phyloP scores from a whole-genome alignment of 2,329 filamentous ascomycete species.

The Dactylellina sp. region DNA sequence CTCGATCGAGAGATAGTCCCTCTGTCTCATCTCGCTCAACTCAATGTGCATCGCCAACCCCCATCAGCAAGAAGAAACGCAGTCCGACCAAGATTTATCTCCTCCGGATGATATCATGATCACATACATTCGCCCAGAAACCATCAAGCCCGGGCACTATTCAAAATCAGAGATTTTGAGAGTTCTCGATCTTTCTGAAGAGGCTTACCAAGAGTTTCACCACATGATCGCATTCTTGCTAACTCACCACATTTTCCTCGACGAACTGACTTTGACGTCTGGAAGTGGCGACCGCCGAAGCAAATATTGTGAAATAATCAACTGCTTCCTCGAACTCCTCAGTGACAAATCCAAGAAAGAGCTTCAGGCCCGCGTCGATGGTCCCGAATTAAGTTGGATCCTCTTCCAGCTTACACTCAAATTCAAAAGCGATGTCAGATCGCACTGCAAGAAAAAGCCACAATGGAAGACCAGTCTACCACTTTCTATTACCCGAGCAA shows the following conservation, averaged over 20 bases:
- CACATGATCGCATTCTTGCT: conserved; percentile 12
- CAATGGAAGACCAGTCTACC: conserved; percentile 14
- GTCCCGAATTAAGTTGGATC: conserved; percentile 18
- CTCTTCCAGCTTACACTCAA: conserved; percentile 16
- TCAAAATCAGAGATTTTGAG: neutral
- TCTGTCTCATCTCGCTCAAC: too few relatives aligned
- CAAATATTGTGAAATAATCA: conserved; percentile 25
- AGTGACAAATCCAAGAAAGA: neutral
- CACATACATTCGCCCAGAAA: neutral
- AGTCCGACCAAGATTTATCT: too few relatives aligned
- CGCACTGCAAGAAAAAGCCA: neutral
- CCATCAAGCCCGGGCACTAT: conserved; percentile 7
- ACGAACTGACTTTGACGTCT: neutral
- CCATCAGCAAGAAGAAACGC: too few relatives aligned
- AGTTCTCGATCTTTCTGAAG: neutral
- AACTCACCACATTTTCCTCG: neutral
- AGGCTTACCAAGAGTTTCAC: conserved; percentile 9
- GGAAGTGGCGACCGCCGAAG: neutral
- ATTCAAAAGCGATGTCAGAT: neutral
- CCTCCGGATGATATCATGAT: neutral
- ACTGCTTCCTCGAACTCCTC: neutral
- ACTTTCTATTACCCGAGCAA: neutral
- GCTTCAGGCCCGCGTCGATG: neutral
- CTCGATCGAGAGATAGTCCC: too few relatives aligned
- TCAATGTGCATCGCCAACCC: too few relatives aligned